Percentiles rank a stretch among this genome's conserved stretches.
Conservation (phyloP, 2,329 filamentous ascomycete genomes). For the Pezicula neosporulosa region DNA sequence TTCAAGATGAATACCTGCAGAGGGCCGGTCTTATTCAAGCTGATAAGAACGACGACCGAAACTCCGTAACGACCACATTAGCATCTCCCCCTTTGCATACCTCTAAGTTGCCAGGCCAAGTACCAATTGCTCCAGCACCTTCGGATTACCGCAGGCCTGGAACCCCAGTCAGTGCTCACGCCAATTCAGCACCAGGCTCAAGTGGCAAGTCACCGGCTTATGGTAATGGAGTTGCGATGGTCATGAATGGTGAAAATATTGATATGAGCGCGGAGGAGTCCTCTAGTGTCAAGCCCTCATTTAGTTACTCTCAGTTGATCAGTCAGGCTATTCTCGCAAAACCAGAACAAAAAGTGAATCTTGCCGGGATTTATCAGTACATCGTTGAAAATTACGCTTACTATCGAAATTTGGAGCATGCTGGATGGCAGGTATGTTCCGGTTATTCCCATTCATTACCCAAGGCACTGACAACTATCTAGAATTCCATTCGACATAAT, state of each 20-base stretch:
- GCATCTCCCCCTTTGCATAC: neutral
- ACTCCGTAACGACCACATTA: conserved; percentile 6
- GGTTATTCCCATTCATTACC: neutral
- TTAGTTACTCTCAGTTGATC: conserved; percentile 95
- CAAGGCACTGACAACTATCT: conserved; percentile 20
- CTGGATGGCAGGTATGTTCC: conserved; percentile 81
- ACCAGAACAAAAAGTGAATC: conserved; percentile 80
- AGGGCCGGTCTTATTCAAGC: conserved; percentile 53
- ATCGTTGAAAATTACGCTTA: conserved; percentile 92
- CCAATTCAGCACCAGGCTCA: conserved; percentile 16
- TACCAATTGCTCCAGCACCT: conserved; percentile 56
- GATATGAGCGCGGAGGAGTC: conserved; percentile 81
- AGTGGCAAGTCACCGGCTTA: conserved; percentile 24
- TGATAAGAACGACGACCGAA: conserved; percentile 10
- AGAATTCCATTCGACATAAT: conserved; percentile 97
- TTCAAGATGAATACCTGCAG: conserved; percentile 67
- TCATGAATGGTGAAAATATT: conserved; percentile 51
- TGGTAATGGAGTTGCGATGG: conserved; percentile 33
- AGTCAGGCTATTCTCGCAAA: conserved; percentile 91
- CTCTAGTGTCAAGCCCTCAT: conserved; percentile 90
- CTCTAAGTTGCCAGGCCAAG: conserved; percentile 16
- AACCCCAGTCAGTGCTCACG: conserved; percentile 40
- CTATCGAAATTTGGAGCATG: conserved; percentile 71
- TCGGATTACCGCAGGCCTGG: conserved; percentile 57
- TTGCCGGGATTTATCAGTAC: conserved; percentile 90